These are phyloP conservation scores for Coemansia sp. DNA, from an alignment of 192 early-diverging fungal genomes.

Conservation along the genomic window DNA sequence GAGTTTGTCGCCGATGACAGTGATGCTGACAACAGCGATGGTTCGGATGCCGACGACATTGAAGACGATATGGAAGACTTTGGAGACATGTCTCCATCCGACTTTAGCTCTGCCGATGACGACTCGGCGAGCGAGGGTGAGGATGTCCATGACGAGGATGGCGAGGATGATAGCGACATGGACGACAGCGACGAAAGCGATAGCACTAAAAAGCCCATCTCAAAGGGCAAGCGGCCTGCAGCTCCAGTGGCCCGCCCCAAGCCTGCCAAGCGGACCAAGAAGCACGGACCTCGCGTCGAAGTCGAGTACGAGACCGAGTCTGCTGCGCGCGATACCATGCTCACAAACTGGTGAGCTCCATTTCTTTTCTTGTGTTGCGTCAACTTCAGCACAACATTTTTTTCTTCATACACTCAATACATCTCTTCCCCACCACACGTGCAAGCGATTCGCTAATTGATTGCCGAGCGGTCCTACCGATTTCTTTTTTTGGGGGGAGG, in stretches of 20 bases:
- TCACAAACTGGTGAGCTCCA: conserved; percentile 40
- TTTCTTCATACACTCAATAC: not conserved
- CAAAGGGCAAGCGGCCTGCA: conserved; percentile 45
- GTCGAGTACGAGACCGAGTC: conserved; percentile 63
- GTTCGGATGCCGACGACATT: conserved; percentile 18
- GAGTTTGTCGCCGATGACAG: conserved; percentile 51
- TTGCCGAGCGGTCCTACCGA: not conserved
- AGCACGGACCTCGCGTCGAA: conserved; percentile 60
- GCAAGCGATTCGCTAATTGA: not conserved
- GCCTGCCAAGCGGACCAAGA: conserved; percentile 50
- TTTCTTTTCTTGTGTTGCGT: conserved; percentile 5
- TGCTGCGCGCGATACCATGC: conserved; percentile 32
- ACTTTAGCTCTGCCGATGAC: conserved; percentile 64
- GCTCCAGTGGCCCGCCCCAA: conserved; percentile 28
- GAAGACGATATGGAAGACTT: conserved; percentile 54
- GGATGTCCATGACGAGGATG: conserved; percentile 49
- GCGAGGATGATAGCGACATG: conserved; percentile 66
- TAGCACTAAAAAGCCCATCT: conserved; percentile 31
- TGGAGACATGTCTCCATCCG: conserved; percentile 46
- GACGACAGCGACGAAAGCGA: conserved; percentile 51
- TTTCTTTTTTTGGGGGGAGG: not conserved
- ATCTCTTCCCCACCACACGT: not conserved
- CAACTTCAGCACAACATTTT: not conserved
- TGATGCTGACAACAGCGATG: conserved; percentile 47
- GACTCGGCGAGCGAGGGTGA: conserved; percentile 54